Evolutionary conservation across 176 grass and related monocot genomes (phyloP), one percentile per base, ranked within the genome.

Genomic region (Lolium rigidum): DNA sequence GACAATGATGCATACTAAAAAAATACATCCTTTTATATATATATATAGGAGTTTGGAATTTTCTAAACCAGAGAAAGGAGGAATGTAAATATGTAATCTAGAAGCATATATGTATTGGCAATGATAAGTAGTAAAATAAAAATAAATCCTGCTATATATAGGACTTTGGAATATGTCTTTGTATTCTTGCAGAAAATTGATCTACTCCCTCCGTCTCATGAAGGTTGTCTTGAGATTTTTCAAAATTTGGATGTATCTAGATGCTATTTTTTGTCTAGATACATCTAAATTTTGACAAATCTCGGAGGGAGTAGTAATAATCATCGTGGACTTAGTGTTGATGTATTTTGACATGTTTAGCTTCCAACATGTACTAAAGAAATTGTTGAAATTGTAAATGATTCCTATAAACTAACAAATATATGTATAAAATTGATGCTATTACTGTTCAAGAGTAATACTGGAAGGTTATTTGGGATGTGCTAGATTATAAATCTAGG

Each of bases 351-450:
- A 64, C 54, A 7, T 65, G 44, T 31, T 61, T 59, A 58, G 60
- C 66, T 80, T 79, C 20, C 25, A 72, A 26, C 39, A 7, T 10
- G 39, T 69, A 72, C 35, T 78, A 25, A 55, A 62, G 48, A 71
- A 63, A 7, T 10, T 26, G 12, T 39, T 79, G 20, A 4, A n/a
- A 61, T 24, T 28, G 50, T 52, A 37, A 26, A 62, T 10, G 11
- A 44, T 87, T 81, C 65, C 52, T 58, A 10, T 50, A 72, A 84
- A 28, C 47, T 55, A 47, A 54, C 8, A 85, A 28, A 43, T 43
- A 39, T 38, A 66, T 52, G 35, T 41, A 54, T 38, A 54, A 76
- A 54, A 76, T 54, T 2, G 9, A 41, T 17, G 4, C 3, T 10
- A 66, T 24, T 67, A 38, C 44, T 68, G 71, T 65, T 61, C 68